Evolutionary conservation across 2,329 filamentous ascomycete species (phyloP).

Genomic region (Xylaria sp.): DNA sequence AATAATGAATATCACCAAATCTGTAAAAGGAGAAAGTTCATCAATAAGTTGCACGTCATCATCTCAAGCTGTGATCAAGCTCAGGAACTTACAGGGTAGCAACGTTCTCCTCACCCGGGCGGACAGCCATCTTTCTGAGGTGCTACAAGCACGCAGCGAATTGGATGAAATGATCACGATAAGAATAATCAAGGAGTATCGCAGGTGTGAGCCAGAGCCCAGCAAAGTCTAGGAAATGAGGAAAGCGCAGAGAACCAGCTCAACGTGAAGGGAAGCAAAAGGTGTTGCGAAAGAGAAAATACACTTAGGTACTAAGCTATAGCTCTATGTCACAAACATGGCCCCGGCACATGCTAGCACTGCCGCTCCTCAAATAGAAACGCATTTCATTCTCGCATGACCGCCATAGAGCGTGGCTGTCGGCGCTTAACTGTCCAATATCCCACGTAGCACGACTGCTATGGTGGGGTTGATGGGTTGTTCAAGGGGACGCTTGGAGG

Average conservation of each 20-base stretch:
- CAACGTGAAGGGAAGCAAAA: constrained; percentile 20
- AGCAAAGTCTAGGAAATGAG: constrained; percentile 11
- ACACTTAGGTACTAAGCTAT: constrained; percentile 14
- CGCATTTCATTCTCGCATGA: constrained; percentile 11
- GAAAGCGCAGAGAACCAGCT: constrained; percentile 35
- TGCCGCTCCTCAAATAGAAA: constrained; percentile 25
- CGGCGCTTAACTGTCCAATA: constrained; percentile 48
- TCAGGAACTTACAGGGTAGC: constrained; percentile 56
- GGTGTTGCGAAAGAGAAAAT: constrained; percentile 19
- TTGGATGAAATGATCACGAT: not conserved
- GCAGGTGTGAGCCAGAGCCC: constrained; percentile 12
- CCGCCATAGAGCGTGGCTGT: constrained; percentile 25
- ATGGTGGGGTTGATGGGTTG: constrained; percentile 43
- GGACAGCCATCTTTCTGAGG: constrained; percentile 53
- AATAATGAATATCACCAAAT: constrained; percentile 83
- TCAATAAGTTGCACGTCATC: constrained; percentile 42
- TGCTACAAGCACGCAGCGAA: not conserved
- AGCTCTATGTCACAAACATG: constrained; percentile 25
- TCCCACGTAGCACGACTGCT: constrained; percentile 38
- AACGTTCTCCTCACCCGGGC: constrained; percentile 59
- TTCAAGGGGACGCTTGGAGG: not conserved
- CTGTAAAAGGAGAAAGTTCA: constrained; percentile 54
- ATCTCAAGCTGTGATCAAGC: constrained; percentile 3
- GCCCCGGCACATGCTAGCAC: constrained; percentile 14
- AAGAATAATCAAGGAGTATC: constrained; percentile 1